Conservation (phyloP, 805 yeast genomes). For the Ogataea glucozyma region DNA sequence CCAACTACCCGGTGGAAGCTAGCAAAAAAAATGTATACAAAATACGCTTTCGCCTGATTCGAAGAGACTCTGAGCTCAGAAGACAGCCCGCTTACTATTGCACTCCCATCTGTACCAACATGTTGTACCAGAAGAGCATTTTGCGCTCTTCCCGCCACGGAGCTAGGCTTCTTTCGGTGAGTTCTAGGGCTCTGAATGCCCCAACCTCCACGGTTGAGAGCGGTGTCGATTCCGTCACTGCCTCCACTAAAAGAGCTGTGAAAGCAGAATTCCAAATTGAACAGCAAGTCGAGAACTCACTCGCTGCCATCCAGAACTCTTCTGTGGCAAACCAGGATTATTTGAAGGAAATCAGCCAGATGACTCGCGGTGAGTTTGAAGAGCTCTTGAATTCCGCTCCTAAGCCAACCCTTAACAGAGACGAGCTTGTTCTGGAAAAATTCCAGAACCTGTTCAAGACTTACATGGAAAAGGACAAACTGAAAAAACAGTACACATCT, state of each 20-base stretch:
- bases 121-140: constrained; percentile 1
- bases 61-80: neutral
- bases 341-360: constrained; percentile 19
- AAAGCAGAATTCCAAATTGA: neutral
- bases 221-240: neutral
- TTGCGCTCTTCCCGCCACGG: neutral
- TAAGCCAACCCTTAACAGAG: constrained; percentile 33
- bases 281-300: neutral
- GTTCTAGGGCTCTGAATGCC: neutral
- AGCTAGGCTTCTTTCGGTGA: constrained; percentile 5
- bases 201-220: constrained; percentile 2
- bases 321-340: neutral
- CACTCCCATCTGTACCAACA: neutral
- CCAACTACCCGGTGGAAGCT: constrained; percentile 1
- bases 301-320: neutral
- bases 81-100: too few species aligned
- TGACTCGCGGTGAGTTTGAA: constrained; percentile 31
- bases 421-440: constrained; percentile 27
- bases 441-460: constrained; percentile 31
- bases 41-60: too few species aligned
- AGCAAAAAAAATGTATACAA: constrained; percentile 8
- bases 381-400: constrained; percentile 27
- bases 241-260: neutral
- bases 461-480: constrained; percentile 27
- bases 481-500: constrained; percentile 23